A percentile compares a stretch with the other conserved stretches of the same genome.
phyloP scores from a whole-genome alignment of 768 basidiomycete genomes.

The Psilocybe sp. region DNA sequence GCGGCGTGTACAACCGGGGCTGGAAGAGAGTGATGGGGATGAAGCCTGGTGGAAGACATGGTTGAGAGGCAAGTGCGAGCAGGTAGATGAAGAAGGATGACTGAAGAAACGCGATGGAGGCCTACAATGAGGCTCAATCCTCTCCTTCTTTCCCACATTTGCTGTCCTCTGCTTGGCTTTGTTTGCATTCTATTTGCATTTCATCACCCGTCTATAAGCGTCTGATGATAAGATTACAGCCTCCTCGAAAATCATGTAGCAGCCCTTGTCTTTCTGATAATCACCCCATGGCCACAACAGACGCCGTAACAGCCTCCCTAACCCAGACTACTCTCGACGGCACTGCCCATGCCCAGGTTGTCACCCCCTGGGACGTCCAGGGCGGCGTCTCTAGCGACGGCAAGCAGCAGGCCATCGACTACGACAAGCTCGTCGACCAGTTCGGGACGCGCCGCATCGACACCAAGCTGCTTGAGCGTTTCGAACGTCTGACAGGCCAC shows the following conservation, averaged over 20 bases:
- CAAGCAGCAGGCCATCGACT: constrained; percentile 91
- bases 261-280: background rate
- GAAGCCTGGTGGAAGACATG: constrained; percentile 55
- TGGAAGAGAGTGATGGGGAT: constrained; percentile 62
- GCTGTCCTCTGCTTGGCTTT: constrained; percentile 21
- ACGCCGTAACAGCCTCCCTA: constrained; percentile 5
- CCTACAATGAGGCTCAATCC: constrained; percentile 23
- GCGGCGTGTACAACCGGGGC: constrained; percentile 73
- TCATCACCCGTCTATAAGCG: constrained; percentile 11
- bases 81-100: constrained; percentile 12
- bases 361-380: constrained; percentile 98
- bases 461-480: constrained; percentile 73
- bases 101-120: constrained; percentile 22
- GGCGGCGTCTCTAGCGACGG: constrained; percentile 87
- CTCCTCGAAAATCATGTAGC: background rate
- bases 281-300: constrained; percentile 10
- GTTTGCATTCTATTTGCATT: constrained; percentile 19
- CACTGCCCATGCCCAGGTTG: constrained; percentile 57
- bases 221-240: constrained; percentile 14
- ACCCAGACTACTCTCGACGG: constrained; percentile 12
- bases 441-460: constrained; percentile 91
- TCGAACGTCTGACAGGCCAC: constrained; percentile 87
- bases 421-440: constrained; percentile 90
- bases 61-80: constrained; percentile 5
- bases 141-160: constrained; percentile 26